These are phyloP conservation scores for Colletotrichum orchidophilum DNA, from an alignment of 2,329 filamentous ascomycete genomes.

Conservation along the genomic window DNA sequence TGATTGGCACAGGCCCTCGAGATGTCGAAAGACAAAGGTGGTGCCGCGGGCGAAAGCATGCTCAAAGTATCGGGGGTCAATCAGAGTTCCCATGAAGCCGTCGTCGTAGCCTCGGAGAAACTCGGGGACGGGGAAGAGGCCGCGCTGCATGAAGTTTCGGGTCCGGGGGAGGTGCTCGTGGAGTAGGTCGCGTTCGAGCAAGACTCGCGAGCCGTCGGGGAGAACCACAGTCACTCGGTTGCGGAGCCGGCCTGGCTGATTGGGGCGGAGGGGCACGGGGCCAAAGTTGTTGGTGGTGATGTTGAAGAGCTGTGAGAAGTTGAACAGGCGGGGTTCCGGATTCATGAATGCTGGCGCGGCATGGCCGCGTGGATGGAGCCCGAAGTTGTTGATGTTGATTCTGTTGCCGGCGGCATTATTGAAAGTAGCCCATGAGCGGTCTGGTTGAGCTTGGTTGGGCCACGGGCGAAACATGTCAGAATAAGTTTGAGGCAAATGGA, in stretches of 20 bases:
- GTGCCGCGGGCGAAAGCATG: constrained; percentile 1
- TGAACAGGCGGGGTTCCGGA: not conserved
- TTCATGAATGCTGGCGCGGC: not conserved
- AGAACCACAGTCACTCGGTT: constrained; percentile 27
- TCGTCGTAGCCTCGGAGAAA: constrained; percentile 25
- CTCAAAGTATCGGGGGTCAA: not conserved
- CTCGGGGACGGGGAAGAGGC: constrained; percentile 20
- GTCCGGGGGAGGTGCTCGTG: constrained; percentile 28
- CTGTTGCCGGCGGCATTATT: constrained; percentile 3
- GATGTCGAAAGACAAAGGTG: constrained; percentile 23
- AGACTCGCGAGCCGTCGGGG: constrained; percentile 5
- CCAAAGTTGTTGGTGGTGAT: not conserved
- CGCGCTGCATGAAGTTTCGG: constrained; percentile 3
- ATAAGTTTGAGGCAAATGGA: too few relatives aligned
- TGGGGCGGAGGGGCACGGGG: not conserved
- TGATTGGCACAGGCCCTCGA: constrained; percentile 15
- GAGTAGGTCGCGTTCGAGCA: constrained; percentile 25
- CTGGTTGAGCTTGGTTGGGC: not conserved
- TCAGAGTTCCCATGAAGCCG: not conserved
- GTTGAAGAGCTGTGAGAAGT: constrained; percentile 23
- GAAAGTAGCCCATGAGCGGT: constrained; percentile 4
- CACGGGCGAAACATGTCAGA: constrained; percentile 21
- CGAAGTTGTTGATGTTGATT: constrained; percentile 25
- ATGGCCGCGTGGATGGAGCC: not conserved
- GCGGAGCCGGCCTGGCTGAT: constrained; percentile 5